Conservation (phyloP, 2,329 filamentous ascomycete species). For the Monosporascus sp. region DNA sequence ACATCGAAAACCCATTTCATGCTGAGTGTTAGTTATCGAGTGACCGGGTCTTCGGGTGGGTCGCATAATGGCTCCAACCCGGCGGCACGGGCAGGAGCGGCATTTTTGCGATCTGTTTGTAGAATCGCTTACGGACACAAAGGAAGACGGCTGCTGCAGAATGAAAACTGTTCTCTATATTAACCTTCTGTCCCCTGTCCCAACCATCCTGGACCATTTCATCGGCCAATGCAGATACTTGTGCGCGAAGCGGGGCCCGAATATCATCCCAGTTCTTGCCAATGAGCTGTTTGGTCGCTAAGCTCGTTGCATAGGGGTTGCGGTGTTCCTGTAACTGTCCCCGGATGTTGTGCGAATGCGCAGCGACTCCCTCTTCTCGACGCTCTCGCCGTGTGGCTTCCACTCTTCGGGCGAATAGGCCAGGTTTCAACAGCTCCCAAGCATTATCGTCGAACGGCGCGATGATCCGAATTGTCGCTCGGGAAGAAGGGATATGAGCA, state of each 20-base stretch:
- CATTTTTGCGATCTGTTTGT: constrained; percentile 53
- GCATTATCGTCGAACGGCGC: constrained; percentile 62
- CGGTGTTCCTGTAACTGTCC: constrained; percentile 23
- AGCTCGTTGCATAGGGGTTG: constrained; percentile 28
- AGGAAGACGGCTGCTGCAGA: constrained; percentile 70
- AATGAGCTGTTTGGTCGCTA: constrained; percentile 51
- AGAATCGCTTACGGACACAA: constrained; percentile 63
- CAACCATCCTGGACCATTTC: constrained; percentile 63
- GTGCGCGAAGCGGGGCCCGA: constrained; percentile 62
- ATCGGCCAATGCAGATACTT: constrained; percentile 62
- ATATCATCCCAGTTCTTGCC: constrained; percentile 67
- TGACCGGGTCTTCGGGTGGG: constrained; percentile 47
- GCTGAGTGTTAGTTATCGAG: constrained; percentile 64
- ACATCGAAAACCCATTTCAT: constrained; percentile 83
- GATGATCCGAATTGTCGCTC: constrained; percentile 65
- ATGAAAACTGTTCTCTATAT: constrained; percentile 55
- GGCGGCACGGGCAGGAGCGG: constrained; percentile 39
- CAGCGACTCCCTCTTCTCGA: constrained; percentile 21
- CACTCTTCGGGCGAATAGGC: constrained; percentile 59
- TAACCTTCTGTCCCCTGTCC: constrained; percentile 58
- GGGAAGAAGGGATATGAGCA: constrained; percentile 67
- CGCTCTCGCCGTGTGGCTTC: constrained; percentile 57
- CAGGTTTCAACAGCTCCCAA: constrained; percentile 65
- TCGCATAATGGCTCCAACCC: constrained; percentile 41
- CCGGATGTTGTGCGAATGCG: constrained; percentile 28